Evolutionary conservation across 2,329 filamentous ascomycete genomes (phyloP).

Genomic region (Teratosphaeriaceae sp.): DNA sequence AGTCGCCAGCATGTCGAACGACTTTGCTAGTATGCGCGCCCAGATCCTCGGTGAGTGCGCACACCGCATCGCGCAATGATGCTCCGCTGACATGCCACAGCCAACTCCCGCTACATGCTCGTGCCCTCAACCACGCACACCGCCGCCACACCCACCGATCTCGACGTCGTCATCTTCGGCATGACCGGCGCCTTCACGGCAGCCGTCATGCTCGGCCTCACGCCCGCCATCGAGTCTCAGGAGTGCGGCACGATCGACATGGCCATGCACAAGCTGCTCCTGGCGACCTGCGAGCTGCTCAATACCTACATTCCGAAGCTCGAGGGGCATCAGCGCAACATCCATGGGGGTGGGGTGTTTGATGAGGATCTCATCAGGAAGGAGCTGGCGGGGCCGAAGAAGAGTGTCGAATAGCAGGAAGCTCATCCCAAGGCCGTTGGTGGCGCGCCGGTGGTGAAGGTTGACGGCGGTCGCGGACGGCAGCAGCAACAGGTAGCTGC

Average conservation of each 20-base stretch:
- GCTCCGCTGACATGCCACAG: conserved; percentile 10
- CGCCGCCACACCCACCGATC: conserved; percentile 1
- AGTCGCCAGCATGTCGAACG: not conserved
- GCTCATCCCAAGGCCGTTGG: not conserved
- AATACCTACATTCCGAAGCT: conserved; percentile 11
- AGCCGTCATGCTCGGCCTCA: conserved; percentile 17
- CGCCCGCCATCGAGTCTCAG: conserved; percentile 19
- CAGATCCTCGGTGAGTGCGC: conserved; percentile 1
- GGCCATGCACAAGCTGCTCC: conserved; percentile 19
- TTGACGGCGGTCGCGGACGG: not conserved
- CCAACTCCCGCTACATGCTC: conserved; percentile 19
- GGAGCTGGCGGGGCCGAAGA: conserved; percentile 4
- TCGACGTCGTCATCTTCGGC: conserved; percentile 20
- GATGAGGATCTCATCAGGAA: conserved; percentile 15
- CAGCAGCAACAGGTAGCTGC: too few species aligned
- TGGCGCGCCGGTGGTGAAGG: not conserved
- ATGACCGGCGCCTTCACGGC: conserved; percentile 12
- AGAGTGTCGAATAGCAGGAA: conserved; percentile 13
- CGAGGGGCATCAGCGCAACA: conserved; percentile 19
- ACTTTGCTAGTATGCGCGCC: not conserved
- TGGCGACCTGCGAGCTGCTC: conserved; percentile 21
- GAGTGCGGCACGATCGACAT: conserved; percentile 12
- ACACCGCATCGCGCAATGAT: not conserved
- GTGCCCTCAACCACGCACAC: conserved; percentile 1
- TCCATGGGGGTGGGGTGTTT: conserved; percentile 23